phyloP scores from a whole-genome alignment of 148 eudicot species.

The Chenopodium berlandieri region DNA sequence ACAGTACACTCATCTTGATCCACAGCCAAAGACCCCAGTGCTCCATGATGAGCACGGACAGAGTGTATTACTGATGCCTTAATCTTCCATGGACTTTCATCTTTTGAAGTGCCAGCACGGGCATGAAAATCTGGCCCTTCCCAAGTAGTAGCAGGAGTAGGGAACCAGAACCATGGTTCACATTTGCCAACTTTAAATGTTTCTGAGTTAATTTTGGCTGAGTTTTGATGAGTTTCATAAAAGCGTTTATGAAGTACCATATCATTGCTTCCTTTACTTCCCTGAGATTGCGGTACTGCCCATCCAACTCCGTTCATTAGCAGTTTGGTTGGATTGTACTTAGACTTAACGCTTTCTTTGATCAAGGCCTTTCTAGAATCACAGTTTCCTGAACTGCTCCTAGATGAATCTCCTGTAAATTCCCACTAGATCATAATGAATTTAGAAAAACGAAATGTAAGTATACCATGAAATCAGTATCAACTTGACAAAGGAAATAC shows the following conservation, averaged over 20 bases:
- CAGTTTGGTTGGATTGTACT: conserved; percentile 58
- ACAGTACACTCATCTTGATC: conserved; percentile 79
- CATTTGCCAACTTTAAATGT: conserved; percentile 47
- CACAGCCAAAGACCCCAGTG: conserved; percentile 74
- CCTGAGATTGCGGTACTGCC: conserved; percentile 89
- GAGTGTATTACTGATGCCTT: conserved; percentile 86
- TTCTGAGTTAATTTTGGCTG: conserved; percentile 33
- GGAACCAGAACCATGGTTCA: conserved; percentile 97
- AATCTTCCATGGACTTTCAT: conserved; percentile 96
- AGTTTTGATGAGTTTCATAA: conserved; percentile 39
- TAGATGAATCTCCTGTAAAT: conserved; percentile 63
- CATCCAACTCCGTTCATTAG: conserved; percentile 86
- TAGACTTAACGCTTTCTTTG: conserved; percentile 48
- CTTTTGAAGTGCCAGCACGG: conserved; percentile 72
- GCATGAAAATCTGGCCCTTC: conserved; percentile 73
- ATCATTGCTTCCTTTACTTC: conserved; percentile 47
- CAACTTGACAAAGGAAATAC: conserved; percentile 19
- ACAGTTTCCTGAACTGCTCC: conserved; percentile 40
- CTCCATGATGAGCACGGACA: conserved; percentile 90
- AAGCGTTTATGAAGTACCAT: conserved; percentile 45
- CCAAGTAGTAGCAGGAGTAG: conserved; percentile 80
- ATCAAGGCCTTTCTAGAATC: conserved; percentile 37
- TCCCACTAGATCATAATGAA: conserved; percentile 69
- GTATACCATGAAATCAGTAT: background rate
- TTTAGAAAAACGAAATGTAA: conserved; percentile 24